Base-by-base conservation (phyloP, 805 yeast genomes). In the Candida cerambycidarum region DNA sequence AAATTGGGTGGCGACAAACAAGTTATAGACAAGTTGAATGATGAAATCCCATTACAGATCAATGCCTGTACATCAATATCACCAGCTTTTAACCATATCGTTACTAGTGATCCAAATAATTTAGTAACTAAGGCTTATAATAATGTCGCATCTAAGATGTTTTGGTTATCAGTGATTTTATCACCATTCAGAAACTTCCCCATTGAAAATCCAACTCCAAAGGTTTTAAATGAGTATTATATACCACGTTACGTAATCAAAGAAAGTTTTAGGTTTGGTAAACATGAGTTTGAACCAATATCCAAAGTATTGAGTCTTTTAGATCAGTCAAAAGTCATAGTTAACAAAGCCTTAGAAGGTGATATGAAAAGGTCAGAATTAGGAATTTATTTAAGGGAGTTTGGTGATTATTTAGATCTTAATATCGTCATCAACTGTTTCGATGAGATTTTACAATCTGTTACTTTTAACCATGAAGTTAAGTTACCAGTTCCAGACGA, bases 231-330 rank as follows among this genome's bases (percentile, higher is more conserved):
- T 56, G 59, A 39, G 7, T 51, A 48, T 5, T 62, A 59, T 39
- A 82, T 80, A 1, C 64, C 75, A 1, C 78, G 73, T 34, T 53
- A 75, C 28, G 72, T 85, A 7, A 60, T 86, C 24, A 75, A 78
- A 50, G 89, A 85, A 45, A 92, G 95, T 0, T 59, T 90, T 25
- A 83, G 85, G 55, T 71, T 79, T 43, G 80, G 89, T 6, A 73
- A 75, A 41, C 65, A 62, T 37, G 83, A 79, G 34, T 78, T 79
- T 13, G 82, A 75, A 2, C 61, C 67, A 13, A 76, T 80, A 0
- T 57, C 80, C 1, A 62, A 33, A n/a, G 39, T 50, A 6, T 36
- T 46, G 8, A 25, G 15, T 10, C 32, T 41, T 27, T 18, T 41
- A 10, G 46, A 44, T 7, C 29, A 33, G 5, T 63, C 76, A 1